These are phyloP conservation scores for Teunomyces gatunensis DNA, from an alignment of 805 yeast species.

Conservation along the genomic window DNA sequence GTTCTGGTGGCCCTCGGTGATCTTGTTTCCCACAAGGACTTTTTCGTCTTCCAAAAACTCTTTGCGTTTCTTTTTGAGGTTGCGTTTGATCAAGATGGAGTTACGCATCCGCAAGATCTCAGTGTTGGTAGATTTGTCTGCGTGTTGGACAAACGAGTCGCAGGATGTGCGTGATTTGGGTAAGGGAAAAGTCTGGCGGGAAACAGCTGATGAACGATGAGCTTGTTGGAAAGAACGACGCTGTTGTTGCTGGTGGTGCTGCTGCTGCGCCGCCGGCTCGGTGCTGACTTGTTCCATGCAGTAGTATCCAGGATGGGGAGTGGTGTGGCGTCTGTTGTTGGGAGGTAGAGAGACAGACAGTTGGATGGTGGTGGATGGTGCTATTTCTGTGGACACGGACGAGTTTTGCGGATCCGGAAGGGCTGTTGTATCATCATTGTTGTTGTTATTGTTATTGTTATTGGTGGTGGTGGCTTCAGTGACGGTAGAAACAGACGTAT, in stretches of 20 bases:
- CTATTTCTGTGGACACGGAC: neutral
- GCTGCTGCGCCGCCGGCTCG: neutral
- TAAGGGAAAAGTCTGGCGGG: neutral
- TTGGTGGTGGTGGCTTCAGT: neutral
- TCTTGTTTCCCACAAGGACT: constrained; percentile 75
- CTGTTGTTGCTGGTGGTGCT: neutral
- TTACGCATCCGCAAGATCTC: constrained; percentile 54
- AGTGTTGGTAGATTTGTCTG: constrained; percentile 19
- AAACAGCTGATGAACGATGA: neutral
- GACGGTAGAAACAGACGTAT: neutral
- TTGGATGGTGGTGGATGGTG: neutral
- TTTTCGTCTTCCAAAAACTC: constrained; percentile 48
- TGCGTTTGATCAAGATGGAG: constrained; percentile 44
- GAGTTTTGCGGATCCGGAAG: no score
- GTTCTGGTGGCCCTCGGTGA: constrained; percentile 90
- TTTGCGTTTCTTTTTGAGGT: constrained; percentile 39
- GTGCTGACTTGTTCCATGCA: neutral
- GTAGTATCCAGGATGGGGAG: constrained; percentile 5
- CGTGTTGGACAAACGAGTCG: constrained; percentile 15
- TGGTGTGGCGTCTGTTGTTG: constrained; percentile 9
- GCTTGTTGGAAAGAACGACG: neutral
- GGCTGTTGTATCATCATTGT: neutral
- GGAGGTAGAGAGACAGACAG: neutral
- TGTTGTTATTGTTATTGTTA: neutral
- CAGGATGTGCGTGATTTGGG: neutral